phyloP scores from a whole-genome alignment of 2,329 filamentous ascomycete species.

The Trichoderma hamatum region DNA sequence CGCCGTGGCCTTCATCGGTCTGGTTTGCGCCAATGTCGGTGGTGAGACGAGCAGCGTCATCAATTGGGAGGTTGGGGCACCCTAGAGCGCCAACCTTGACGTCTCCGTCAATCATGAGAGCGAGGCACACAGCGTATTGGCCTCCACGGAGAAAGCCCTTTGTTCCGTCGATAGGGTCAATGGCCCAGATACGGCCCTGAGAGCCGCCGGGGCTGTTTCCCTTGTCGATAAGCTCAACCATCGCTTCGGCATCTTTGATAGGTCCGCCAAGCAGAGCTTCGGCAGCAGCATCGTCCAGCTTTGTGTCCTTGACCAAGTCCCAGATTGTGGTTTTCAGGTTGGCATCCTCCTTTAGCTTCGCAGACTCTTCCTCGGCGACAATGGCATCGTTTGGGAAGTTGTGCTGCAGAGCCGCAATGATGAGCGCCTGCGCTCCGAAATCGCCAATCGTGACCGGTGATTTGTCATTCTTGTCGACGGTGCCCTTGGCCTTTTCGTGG shows the following conservation, averaged over 20 bases:
- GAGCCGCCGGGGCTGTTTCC: conserved; percentile 72
- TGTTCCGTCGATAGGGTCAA: conserved; percentile 97
- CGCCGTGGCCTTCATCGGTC: conserved; percentile 76
- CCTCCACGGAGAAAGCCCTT: conserved; percentile 96
- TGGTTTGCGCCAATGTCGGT: conserved; percentile 74
- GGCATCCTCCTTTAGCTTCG: conserved; percentile 71
- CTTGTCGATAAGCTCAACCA: conserved; percentile 68
- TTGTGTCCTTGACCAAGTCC: conserved; percentile 75
- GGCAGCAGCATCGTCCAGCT: conserved; percentile 60
- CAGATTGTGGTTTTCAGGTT: conserved; percentile 72
- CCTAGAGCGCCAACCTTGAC: conserved; percentile 94
- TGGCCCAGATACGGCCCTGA: conserved; percentile 85
- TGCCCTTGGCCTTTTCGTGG: conserved; percentile 89
- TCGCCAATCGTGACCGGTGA: conserved; percentile 97
- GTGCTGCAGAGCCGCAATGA: conserved; percentile 85
- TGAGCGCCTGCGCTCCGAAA: conserved; percentile 95
- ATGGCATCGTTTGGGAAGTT: conserved; percentile 91
- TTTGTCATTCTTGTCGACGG: conserved; percentile 86
- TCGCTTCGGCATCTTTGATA: conserved; percentile 63
- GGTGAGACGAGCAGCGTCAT: conserved; percentile 65
- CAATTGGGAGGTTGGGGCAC: conserved; percentile 91
- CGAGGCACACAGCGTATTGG: conserved; percentile 95
- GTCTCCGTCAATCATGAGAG: conserved; percentile 86
- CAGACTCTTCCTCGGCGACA: conserved; percentile 93
- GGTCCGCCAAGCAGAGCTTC: conserved; percentile 72